A percentile compares a stretch with the other conserved stretches of the same genome.
phyloP scores from a whole-genome alignment of 2,329 filamentous ascomycete species.

The Colletotrichum australisinense region DNA sequence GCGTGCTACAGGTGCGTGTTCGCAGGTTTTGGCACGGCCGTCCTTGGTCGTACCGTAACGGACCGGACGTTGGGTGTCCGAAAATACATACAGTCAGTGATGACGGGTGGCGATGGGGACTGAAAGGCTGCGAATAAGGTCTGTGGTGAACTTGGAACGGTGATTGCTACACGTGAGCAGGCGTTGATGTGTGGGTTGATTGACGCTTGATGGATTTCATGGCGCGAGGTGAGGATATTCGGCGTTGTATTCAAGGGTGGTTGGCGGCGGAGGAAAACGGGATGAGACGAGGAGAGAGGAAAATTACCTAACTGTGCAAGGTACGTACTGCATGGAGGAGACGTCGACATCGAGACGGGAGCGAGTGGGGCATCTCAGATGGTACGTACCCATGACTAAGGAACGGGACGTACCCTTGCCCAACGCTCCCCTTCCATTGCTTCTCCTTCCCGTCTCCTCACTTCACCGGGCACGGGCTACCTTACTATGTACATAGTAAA shows the following conservation, averaged over 20 bases:
- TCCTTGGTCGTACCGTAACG: neutral
- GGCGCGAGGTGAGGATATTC: neutral
- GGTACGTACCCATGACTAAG: neutral
- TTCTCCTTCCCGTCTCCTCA: neutral
- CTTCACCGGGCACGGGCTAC: too few species aligned
- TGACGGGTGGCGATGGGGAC: neutral
- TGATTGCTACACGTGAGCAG: neutral
- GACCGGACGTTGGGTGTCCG: neutral
- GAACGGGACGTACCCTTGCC: neutral
- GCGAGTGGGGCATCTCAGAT: neutral
- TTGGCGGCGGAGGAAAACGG: neutral
- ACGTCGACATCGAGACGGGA: neutral
- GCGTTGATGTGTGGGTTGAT: neutral
- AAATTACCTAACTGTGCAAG: too few species aligned
- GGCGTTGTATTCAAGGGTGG: neutral
- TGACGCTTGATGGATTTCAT: neutral
- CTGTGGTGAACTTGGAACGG: neutral
- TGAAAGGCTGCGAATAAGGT: neutral
- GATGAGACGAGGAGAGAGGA: neutral
- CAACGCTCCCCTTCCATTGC: neutral
- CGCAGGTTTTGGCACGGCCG: neutral
- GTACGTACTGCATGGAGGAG: neutral
- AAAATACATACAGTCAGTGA: neutral
- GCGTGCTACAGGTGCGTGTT: conserved; percentile 13
- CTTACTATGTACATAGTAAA: too few species aligned